phyloP scores from a whole-genome alignment of 495 filamentous ascomycete genomes.

The Schizothecium vesticola region DNA sequence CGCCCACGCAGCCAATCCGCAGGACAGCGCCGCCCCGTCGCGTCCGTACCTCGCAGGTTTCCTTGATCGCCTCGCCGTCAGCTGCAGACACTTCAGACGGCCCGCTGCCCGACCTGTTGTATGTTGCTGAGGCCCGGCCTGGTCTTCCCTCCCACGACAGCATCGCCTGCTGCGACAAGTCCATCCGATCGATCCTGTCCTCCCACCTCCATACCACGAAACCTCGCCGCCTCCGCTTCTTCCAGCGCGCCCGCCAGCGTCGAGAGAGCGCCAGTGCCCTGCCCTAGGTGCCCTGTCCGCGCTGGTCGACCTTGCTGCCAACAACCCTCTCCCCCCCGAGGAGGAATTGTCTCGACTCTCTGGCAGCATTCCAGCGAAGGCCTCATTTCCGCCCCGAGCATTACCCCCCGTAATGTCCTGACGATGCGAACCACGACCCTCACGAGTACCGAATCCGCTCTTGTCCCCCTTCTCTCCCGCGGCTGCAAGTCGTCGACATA shows the following conservation, averaged over 20 bases:
- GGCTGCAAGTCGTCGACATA: slow-evolving; percentile 37
- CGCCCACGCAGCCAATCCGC: slow-evolving; percentile 16
- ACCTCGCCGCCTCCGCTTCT: slow-evolving; percentile 1
- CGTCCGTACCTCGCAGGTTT: background rate
- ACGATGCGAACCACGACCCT: slow-evolving; percentile 36
- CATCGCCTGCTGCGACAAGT: background rate
- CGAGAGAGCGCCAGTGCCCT: background rate
- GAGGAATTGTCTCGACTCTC: slow-evolving; percentile 21
- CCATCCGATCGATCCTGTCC: background rate
- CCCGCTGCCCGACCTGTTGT: background rate
- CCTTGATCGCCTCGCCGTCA: slow-evolving; percentile 9
- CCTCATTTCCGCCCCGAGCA: slow-evolving; percentile 13
- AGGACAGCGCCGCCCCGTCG: slow-evolving; percentile 6
- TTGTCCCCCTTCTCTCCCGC: slow-evolving; percentile 30
- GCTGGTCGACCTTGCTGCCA: slow-evolving; percentile 3
- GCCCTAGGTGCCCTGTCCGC: background rate
- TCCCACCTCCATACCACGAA: no score
- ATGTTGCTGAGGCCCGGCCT: background rate
- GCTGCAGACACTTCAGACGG: slow-evolving; percentile 7
- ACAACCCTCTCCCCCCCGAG: background rate
- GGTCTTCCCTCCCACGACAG: background rate
- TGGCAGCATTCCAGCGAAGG: slow-evolving; percentile 20
- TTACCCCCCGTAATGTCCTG: slow-evolving; percentile 28
- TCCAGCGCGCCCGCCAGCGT: background rate
- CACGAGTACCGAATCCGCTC: slow-evolving; percentile 34